Base-by-base conservation (phyloP, 306 rosid species). In the Malus fusca region DNA sequence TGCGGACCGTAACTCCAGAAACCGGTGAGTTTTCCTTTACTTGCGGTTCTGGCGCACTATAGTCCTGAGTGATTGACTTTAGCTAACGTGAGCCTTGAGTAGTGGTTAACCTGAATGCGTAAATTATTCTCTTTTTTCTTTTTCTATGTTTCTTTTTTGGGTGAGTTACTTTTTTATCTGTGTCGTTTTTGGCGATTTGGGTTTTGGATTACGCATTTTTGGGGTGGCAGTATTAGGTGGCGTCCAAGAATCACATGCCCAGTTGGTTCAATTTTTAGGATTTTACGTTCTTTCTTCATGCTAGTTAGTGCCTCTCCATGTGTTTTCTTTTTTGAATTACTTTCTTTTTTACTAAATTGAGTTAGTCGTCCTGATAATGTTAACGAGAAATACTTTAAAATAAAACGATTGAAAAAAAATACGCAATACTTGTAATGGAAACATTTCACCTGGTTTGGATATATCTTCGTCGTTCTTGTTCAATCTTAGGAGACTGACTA, bases 1-100 rank as follows among this genome's bases (percentile, higher is more conserved):
- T 59, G 95, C 97, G 0, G 98, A 94, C 74, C 88, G 98, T 25
- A 94, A 88, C 71, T 84, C 90, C 11, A 90, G 98, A 88, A 82
- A 84, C 43, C 74, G 97, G 98, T 93, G 6, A 66, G 89, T 46
- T 19, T 28, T 61, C 11, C 8, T 6, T 66, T 66, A 8, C 19
- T 9, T 11, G 55, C 21, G 55, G 55, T 48, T 13, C 14, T 17
- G 73, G 77, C 51, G 67, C 61, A 78, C 43, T 64, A 35, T 81
- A 78, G 69, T 72, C 35, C 9, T 42, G 11, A 2, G 5, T 31
- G 2, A 19, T 25, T 31, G 13, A 44, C 14, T 69, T 40, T 23
- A 3, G 68, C 69, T 78, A 79, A 3, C 19, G 53, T 78, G 78
- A 37, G 51, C 81, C 42, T 4, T 7, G 9, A 37, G 52, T 48